Base-by-base conservation (phyloP, 768 basidiomycete species). In the Pisolithus sp. region DNA sequence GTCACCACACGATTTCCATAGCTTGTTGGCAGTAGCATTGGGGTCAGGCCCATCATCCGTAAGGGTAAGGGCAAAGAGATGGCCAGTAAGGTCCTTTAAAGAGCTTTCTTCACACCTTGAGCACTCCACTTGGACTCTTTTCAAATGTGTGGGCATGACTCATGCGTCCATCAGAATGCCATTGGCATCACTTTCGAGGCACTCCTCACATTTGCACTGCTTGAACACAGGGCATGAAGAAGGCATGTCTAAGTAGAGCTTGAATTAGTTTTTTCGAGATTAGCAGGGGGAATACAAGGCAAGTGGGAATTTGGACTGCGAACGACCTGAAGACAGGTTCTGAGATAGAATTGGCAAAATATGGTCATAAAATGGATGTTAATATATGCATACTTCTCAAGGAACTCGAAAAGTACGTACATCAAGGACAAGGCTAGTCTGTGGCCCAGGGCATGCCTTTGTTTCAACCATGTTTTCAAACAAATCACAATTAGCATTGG, bases 161-260 rank as follows among this genome's bases (percentile, higher is more conserved):
- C 24, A 12, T 2, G 44, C 7, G 10, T 51, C 48, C 40, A 57
- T 57, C 6, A 41, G 5, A 2, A 39, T 28, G 6, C 56, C 52
- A 24, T 48, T 48, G 5, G 53, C 18, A 4, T 48, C 13, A 4
- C 18, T 24, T 23, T 24, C 1, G 9, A 49, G 24, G n/a, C 50
- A 53, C 21, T 54, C 39, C 43, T 53, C 23, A 23, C 56, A 57
- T 2, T n/a, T 48, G 36, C 56, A 54, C 21, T 18, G n/a, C 15
- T 38, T 56, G 10, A 31, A 18, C 5, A 50, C 7, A 8, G 46
- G 28, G 34, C 20, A 10, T 6, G 50, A 49, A 5, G 31, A 7
- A n/a, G 37, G 49, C 46, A 51, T 54, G 13, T 9, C 30, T 30
- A 30, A 9, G 30, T 30, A 30, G 30, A 8, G 30, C 30, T 30